Conservation (phyloP, 2,329 filamentous ascomycete species). For the Arthrinium phaeospermum region DNA sequence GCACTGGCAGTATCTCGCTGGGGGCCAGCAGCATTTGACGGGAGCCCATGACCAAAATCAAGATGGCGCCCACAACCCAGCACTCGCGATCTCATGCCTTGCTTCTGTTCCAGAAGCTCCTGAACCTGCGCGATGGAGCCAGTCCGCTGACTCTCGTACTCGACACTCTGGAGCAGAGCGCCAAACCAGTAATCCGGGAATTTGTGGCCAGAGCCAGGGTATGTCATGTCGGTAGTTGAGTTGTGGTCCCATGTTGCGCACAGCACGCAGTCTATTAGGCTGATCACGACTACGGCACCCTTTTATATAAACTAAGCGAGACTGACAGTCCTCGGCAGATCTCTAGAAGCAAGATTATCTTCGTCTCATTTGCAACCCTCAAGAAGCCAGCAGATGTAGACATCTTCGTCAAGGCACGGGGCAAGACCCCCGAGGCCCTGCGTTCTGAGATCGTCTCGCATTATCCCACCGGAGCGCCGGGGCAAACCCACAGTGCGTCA, state of each 20-base stretch:
- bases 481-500: conserved; percentile 50
- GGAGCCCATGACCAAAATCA: not conserved
- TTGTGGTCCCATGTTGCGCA: not conserved
- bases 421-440: conserved; percentile 62
- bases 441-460: conserved; percentile 64
- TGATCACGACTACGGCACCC: not conserved
- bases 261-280: conserved; percentile 11
- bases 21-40: not conserved
- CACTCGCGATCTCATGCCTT: conserved; percentile 85
- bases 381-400: conserved; percentile 69
- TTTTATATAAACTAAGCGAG: not conserved
- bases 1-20: not conserved
- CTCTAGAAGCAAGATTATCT: conserved; percentile 72
- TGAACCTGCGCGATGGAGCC: conserved; percentile 77
- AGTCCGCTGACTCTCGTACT: conserved; percentile 88
- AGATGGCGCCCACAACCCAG: conserved; percentile 62
- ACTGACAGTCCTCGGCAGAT: conserved; percentile 45
- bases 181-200: conserved; percentile 71
- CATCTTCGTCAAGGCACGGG: conserved; percentile 67
- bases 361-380: conserved; percentile 79
- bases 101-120: conserved; percentile 80
- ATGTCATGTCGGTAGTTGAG: conserved; percentile 27
- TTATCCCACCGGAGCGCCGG: conserved; percentile 47
- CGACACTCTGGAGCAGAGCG: conserved; percentile 84
- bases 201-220: conserved; percentile 79